Evolutionary conservation across 1,139 yeast genomes (phyloP).

Genomic region (Yamadazyma atmosphaerica): DNA sequence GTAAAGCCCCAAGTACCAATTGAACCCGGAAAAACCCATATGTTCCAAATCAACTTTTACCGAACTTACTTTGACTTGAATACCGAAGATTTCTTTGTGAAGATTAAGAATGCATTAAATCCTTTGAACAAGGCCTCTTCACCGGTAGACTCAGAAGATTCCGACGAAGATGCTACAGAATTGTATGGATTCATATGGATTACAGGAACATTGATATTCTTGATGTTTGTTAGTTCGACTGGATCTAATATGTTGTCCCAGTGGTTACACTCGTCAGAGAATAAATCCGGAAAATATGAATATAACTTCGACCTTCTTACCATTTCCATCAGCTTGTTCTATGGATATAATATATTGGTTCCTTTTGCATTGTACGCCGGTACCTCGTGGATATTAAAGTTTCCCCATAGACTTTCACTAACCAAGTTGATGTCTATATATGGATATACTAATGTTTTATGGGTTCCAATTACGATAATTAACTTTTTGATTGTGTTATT

Average conservation of each 20-base stretch:
- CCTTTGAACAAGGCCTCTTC: slow-evolving; percentile 36
- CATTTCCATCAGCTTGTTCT: slow-evolving; percentile 64
- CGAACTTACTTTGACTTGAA: slow-evolving; percentile 64
- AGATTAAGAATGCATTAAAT: slow-evolving; percentile 44
- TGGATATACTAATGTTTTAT: slow-evolving; percentile 75
- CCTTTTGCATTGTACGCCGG: slow-evolving; percentile 56
- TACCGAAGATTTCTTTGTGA: slow-evolving; percentile 55
- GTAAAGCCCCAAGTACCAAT: slow-evolving; percentile 20
- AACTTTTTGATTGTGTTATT: slow-evolving; percentile 50
- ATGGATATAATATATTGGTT: slow-evolving; percentile 67
- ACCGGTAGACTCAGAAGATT: slow-evolving; percentile 14
- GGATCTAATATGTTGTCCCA: slow-evolving; percentile 42
- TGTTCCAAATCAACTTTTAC: slow-evolving; percentile 58
- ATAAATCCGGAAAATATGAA: slow-evolving; percentile 44
- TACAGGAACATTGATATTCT: slow-evolving; percentile 71
- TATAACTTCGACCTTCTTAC: slow-evolving; percentile 64
- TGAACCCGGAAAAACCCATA: slow-evolving; percentile 30
- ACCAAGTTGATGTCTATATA: slow-evolving; percentile 58
- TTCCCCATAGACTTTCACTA: slow-evolving; percentile 40
- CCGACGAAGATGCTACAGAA: slow-evolving; percentile 50
- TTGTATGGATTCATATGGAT: slow-evolving; percentile 86
- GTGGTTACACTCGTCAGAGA: slow-evolving; percentile 42
- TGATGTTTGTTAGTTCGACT: slow-evolving; percentile 73
- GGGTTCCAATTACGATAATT: slow-evolving; percentile 75
- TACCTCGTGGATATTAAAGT: slow-evolving; percentile 45